phyloP scores from a whole-genome alignment of 2,329 filamentous ascomycete genomes.

The Penicillium hordei region DNA sequence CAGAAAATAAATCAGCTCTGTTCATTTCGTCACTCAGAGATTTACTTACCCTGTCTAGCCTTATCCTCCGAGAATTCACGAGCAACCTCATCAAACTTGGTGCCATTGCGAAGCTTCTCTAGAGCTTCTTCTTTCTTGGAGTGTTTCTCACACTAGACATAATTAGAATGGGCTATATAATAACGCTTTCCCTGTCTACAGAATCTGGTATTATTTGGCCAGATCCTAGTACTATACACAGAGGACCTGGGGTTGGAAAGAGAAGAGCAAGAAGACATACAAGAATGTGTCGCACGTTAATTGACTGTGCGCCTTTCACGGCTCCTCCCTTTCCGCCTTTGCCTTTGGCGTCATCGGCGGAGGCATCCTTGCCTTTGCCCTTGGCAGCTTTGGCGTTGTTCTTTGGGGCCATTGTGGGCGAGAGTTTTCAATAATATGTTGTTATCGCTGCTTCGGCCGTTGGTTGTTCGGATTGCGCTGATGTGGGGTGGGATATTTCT shows the following conservation, averaged over 20 bases:
- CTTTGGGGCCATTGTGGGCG: constrained; percentile 42
- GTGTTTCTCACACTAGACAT: constrained; percentile 59
- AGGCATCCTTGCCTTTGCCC: constrained; percentile 41
- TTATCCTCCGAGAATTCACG: constrained; percentile 66
- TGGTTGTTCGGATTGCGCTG: background rate
- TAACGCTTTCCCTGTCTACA: background rate
- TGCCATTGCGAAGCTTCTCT: constrained; percentile 58
- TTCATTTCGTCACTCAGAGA: background rate
- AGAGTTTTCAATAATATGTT: background rate
- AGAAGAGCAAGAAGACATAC: constrained; percentile 33
- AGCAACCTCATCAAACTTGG: constrained; percentile 66
- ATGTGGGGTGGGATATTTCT: constrained; percentile 4
- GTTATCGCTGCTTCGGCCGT: background rate
- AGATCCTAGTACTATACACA: background rate
- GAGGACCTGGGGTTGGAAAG: background rate
- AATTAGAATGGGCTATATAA: background rate
- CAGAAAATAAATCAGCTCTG: constrained; percentile 1
- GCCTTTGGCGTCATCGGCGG: constrained; percentile 30
- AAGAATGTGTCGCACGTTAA: constrained; percentile 66
- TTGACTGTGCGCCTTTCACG: constrained; percentile 60
- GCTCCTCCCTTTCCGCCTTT: constrained; percentile 29
- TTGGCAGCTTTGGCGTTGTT: constrained; percentile 38
- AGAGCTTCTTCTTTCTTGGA: constrained; percentile 65
- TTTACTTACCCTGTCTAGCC: constrained; percentile 53
- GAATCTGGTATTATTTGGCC: background rate